Evolutionary conservation across 108 stramenopile genomes (phyloP).

Genomic region (Cyclotella atomus): DNA sequence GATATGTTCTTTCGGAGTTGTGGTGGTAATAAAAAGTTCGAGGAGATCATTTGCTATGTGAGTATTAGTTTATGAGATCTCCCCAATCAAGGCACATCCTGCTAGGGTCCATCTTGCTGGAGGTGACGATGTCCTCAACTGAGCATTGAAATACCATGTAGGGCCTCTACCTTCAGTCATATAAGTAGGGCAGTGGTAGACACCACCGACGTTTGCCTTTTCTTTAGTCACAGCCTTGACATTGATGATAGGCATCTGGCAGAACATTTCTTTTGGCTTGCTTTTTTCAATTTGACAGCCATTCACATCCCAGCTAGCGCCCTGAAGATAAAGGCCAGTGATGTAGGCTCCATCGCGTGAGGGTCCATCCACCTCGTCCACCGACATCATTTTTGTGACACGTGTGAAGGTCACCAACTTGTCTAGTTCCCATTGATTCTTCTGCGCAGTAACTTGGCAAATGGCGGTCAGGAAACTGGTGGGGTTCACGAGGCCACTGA

Average conservation of each 20-base stretch:
- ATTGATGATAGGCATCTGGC: conserved; percentile 83
- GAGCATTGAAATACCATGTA: conserved; percentile 82
- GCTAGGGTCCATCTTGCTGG: conserved; percentile 83
- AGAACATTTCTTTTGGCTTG: conserved; percentile 92
- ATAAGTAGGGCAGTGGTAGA: conserved; percentile 84
- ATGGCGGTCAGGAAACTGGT: conserved; percentile 92
- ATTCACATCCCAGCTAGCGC: conserved; percentile 83
- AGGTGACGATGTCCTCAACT: conserved; percentile 84
- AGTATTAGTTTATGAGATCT: no score
- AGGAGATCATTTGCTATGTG: no score
- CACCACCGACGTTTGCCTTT: conserved; percentile 76
- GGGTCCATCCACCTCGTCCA: conserved; percentile 74
- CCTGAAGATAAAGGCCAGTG: conserved; percentile 77
- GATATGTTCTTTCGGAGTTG: no score
- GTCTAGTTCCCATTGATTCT: conserved; percentile 85
- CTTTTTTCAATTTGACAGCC: conserved; percentile 65
- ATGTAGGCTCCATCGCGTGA: conserved; percentile 89
- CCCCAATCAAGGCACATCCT: conserved; percentile 81
- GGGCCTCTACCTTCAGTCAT: conserved; percentile 86
- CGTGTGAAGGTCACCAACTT: conserved; percentile 88
- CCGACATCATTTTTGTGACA: conserved; percentile 77
- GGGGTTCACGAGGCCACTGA: conserved; percentile 86
- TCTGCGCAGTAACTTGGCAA: conserved; percentile 89
- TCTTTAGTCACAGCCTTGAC: conserved; percentile 84
- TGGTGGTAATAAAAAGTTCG: no score